phyloP scores from a whole-genome alignment of 2,329 filamentous ascomycete genomes.

The Cytospora leucostoma region DNA sequence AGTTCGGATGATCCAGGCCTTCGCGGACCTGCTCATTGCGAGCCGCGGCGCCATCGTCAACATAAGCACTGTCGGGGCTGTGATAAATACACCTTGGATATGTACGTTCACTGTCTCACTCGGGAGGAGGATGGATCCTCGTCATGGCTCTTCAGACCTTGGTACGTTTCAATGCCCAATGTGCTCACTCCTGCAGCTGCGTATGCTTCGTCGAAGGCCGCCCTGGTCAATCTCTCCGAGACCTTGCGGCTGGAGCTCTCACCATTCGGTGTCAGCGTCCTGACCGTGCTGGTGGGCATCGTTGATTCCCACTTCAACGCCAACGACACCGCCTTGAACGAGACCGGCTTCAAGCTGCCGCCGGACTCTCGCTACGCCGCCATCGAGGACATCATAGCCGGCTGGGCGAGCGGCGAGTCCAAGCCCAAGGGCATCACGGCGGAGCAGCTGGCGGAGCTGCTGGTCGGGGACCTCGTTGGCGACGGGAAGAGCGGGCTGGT shows the following conservation, averaged over 20 bases:
- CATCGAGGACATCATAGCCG: conserved; percentile 28
- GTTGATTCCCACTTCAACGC: background rate
- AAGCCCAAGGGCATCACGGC: conserved; percentile 26
- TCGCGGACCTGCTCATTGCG: conserved; percentile 31
- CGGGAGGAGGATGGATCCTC: background rate
- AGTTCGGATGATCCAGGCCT: conserved; percentile 24
- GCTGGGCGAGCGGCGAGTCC: conserved; percentile 29
- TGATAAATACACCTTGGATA: conserved; percentile 33
- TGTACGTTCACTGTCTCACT: conserved; percentile 18
- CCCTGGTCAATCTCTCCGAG: conserved; percentile 30
- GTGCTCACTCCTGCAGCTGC: background rate
- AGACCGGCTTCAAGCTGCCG: conserved; percentile 19
- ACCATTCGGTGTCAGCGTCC: conserved; percentile 34
- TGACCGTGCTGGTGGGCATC: conserved; percentile 7
- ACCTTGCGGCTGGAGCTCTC: conserved; percentile 35
- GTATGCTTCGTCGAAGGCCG: conserved; percentile 29
- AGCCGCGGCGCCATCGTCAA: conserved; percentile 36
- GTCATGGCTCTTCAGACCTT: no score
- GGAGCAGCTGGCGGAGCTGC: conserved; percentile 25
- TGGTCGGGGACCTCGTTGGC: conserved; percentile 28
- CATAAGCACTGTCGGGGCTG: conserved; percentile 35
- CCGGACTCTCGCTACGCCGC: conserved; percentile 23
- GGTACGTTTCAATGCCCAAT: no score
- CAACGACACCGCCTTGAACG: background rate
- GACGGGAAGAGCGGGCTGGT: conserved; percentile 21